These are phyloP conservation scores for Lachnellula occidentalis DNA, from an alignment of 2,329 filamentous ascomycete species.

Conservation along the genomic window DNA sequence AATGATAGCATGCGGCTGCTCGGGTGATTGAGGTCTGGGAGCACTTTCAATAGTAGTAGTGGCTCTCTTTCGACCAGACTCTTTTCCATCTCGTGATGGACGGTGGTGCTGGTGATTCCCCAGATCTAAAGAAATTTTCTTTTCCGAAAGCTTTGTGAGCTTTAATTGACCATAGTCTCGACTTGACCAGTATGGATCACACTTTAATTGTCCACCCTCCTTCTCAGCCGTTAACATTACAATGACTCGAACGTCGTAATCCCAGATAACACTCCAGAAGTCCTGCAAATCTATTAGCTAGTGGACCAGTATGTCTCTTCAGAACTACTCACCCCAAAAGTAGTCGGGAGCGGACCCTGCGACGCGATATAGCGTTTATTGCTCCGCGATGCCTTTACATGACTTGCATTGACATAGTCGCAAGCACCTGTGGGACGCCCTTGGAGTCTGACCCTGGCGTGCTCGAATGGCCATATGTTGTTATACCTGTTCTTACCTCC, in stretches of 20 bases:
- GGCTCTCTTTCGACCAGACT: slow-evolving; percentile 44
- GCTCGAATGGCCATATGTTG: slow-evolving; percentile 94
- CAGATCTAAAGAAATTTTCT: slow-evolving; percentile 69
- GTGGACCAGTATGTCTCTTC: slow-evolving; percentile 2
- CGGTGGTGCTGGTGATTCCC: slow-evolving; percentile 39
- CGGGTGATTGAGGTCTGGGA: slow-evolving; percentile 35
- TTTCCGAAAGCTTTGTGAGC: slow-evolving; percentile 74
- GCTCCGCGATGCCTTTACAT: slow-evolving; percentile 72
- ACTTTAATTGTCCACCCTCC: slow-evolving; percentile 90
- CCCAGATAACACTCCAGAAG: slow-evolving; percentile 97
- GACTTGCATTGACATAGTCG: slow-evolving; percentile 94
- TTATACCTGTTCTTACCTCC: slow-evolving; percentile 96
- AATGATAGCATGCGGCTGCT: slow-evolving; percentile 71
- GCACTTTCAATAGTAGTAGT: slow-evolving; percentile 46
- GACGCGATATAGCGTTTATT: slow-evolving; percentile 94
- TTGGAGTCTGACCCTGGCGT: slow-evolving; percentile 77
- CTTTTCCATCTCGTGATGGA: slow-evolving; percentile 35
- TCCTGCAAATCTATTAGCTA: slow-evolving; percentile 50
- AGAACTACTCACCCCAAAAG: slow-evolving; percentile 67
- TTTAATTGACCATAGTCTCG: slow-evolving; percentile 72
- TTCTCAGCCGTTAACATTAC: slow-evolving; percentile 95
- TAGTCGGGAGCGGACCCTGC: slow-evolving; percentile 87
- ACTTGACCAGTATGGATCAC: slow-evolving; percentile 86
- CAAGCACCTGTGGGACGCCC: slow-evolving; percentile 62
- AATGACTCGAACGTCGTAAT: slow-evolving; percentile 89